Conservation (phyloP, 2,329 filamentous ascomycete genomes). For the Sporothrix luriei region DNA sequence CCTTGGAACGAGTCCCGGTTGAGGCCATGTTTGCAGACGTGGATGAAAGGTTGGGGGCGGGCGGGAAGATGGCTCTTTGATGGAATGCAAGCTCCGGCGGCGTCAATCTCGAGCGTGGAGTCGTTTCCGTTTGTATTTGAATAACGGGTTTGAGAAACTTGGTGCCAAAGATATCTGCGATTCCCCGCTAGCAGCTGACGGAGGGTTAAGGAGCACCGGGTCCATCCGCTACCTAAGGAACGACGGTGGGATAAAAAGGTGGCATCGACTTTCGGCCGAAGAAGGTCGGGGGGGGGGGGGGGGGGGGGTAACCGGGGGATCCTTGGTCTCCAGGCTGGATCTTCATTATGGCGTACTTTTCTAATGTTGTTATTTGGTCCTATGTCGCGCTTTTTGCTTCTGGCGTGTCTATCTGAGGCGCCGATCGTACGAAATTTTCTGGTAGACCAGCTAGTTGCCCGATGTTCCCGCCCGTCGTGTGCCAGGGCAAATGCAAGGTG, state of each 20-base stretch:
- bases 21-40: neutral
- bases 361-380: constrained; percentile 6
- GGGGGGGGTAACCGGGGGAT: neutral
- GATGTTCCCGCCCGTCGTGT: too few relatives aligned
- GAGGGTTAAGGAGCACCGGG: constrained; percentile 14
- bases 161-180: neutral
- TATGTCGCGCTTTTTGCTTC: neutral
- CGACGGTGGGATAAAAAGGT: constrained; percentile 10
- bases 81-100: neutral
- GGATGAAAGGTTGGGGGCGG: neutral
- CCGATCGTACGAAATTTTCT: neutral
- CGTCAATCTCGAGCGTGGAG: too few relatives aligned
- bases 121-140: neutral
- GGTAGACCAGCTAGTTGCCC: neutral
- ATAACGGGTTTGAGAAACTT: neutral
- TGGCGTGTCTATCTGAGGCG: neutral
- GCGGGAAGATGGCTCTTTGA: too few relatives aligned
- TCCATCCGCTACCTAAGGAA: constrained; percentile 13
- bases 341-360: neutral
- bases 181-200: constrained; percentile 10
- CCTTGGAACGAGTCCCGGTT: constrained; percentile 32
- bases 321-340: neutral
- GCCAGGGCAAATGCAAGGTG: neutral
- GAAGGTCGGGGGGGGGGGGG: neutral
- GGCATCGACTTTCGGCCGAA: constrained; percentile 4